Percentiles rank a stretch among this genome's conserved stretches.
phyloP scores from a whole-genome alignment of 192 early-diverging fungal species.

The Coemansia sp. region DNA sequence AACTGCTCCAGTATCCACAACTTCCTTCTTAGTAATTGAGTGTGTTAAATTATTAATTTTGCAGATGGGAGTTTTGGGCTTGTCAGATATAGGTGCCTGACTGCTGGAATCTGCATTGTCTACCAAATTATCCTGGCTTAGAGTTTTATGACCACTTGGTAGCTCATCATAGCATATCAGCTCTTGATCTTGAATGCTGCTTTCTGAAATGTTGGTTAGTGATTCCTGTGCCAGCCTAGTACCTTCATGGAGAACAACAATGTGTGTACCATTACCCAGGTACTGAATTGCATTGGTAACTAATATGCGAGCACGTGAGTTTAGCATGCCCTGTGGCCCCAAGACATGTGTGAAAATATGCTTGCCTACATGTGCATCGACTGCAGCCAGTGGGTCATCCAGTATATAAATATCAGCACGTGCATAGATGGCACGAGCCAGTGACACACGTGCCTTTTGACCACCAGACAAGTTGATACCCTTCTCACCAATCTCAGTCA shows the following conservation, averaged over 20 bases:
- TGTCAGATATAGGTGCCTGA: not conserved
- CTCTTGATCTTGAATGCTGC: not conserved
- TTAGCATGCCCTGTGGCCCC: conserved; percentile 44
- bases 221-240: conserved; percentile 39
- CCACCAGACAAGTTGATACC: conserved; percentile 11
- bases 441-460: conserved; percentile 10
- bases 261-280: conserved; percentile 42
- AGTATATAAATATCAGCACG: conserved; percentile 63
- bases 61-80: not conserved
- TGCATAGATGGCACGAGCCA: conserved; percentile 57
- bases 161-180: not conserved
- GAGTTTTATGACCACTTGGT: not conserved
- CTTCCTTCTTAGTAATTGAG: conserved; percentile 7
- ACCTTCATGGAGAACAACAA: conserved; percentile 55
- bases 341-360: conserved; percentile 56
- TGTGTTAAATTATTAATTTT: not conserved
- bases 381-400: conserved; percentile 72
- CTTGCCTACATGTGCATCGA: conserved; percentile 60
- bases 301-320: conserved; percentile 50
- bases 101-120: not conserved
- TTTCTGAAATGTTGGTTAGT: conserved; percentile 11
- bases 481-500: conserved; percentile 10
- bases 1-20: conserved; percentile 2
- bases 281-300: conserved; percentile 57
- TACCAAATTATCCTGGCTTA: not conserved